Evolutionary conservation across 805 yeast genomes (phyloP).

Genomic region (Nakazawaea molendinolei): DNA sequence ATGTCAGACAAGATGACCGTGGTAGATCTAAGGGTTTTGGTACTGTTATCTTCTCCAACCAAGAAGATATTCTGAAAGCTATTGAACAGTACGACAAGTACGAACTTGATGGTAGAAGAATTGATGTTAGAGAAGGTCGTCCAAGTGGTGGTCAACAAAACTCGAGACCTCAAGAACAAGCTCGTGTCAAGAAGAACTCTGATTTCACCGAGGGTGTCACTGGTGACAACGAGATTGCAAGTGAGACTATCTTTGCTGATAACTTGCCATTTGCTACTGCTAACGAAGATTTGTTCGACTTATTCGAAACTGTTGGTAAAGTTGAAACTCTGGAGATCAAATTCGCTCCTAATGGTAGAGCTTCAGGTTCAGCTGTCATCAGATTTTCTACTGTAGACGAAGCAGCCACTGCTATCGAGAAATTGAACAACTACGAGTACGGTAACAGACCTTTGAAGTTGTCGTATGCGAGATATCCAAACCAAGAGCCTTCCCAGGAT

Average conservation of each 20-base stretch:
- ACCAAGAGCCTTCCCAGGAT: background rate
- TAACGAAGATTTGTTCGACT: slow-evolving; percentile 73
- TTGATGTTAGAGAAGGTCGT: slow-evolving; percentile 77
- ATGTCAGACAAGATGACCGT: slow-evolving; percentile 54
- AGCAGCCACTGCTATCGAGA: slow-evolving; percentile 70
- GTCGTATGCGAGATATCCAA: slow-evolving; percentile 46
- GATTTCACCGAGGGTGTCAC: slow-evolving; percentile 62
- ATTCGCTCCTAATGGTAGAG: slow-evolving; percentile 51
- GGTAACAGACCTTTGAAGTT: slow-evolving; percentile 73
- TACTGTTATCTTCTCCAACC: slow-evolving; percentile 60
- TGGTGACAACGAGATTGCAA: slow-evolving; percentile 50
- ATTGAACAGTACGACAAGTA: slow-evolving; percentile 62
- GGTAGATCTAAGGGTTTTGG: slow-evolving; percentile 88
- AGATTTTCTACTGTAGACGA: slow-evolving; percentile 57
- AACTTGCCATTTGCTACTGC: slow-evolving; percentile 91
- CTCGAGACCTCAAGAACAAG: slow-evolving; percentile 13
- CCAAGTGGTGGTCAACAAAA: slow-evolving; percentile 16
- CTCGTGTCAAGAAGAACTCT: slow-evolving; percentile 28
- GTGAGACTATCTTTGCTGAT: slow-evolving; percentile 55
- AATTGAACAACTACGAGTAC: slow-evolving; percentile 73
- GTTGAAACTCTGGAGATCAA: slow-evolving; percentile 75
- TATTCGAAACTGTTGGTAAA: slow-evolving; percentile 78
- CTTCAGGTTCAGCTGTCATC: slow-evolving; percentile 84
- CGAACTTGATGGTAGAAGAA: slow-evolving; percentile 65
- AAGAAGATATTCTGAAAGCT: slow-evolving; percentile 67